These are phyloP conservation scores for Colletotrichum spaethianum DNA, from an alignment of 2,329 filamentous ascomycete genomes.

Conservation along the genomic window DNA sequence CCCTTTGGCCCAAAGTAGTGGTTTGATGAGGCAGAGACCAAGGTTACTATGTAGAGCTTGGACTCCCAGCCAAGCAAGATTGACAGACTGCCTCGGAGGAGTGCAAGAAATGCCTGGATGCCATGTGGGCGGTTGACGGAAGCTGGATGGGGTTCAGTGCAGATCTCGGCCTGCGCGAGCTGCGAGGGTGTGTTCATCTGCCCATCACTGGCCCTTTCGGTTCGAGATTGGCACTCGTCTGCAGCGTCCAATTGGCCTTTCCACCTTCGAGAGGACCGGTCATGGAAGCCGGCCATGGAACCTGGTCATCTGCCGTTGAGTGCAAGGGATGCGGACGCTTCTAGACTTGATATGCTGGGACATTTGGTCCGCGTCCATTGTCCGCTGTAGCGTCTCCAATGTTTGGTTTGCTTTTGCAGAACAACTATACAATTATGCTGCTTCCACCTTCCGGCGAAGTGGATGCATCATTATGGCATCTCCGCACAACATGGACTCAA, in stretches of 20 bases:
- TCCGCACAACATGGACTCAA: neutral
- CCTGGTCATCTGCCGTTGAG: conserved; percentile 24
- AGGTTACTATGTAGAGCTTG: conserved; percentile 16
- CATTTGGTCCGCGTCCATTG: conserved; percentile 18
- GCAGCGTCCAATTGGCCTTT: conserved; percentile 20
- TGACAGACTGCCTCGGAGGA: neutral
- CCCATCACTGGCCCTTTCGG: conserved; percentile 23
- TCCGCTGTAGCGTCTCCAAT: conserved; percentile 1
- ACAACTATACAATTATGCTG: neutral
- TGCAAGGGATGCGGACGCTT: conserved; percentile 15
- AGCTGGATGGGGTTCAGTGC: conserved; percentile 31
- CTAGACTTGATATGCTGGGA: conserved; percentile 17
- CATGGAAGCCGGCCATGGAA: conserved; percentile 17
- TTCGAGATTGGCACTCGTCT: conserved; percentile 5
- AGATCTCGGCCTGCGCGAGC: conserved; percentile 25
- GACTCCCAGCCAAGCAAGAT: neutral
- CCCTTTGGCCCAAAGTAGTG: conserved; percentile 1
- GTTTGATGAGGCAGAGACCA: conserved; percentile 25
- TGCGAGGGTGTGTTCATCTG: conserved; percentile 36
- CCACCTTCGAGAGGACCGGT: neutral
- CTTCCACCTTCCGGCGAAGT: neutral
- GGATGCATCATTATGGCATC: neutral
- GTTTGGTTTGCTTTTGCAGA: neutral
- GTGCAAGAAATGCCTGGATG: conserved; percentile 22
- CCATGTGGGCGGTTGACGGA: conserved; percentile 32